A percentile compares a stretch with the other conserved stretches of the same genome.
Conservation (phyloP, 1,284 basidiomycete species). For the Cryptococcus floricola region DNA sequence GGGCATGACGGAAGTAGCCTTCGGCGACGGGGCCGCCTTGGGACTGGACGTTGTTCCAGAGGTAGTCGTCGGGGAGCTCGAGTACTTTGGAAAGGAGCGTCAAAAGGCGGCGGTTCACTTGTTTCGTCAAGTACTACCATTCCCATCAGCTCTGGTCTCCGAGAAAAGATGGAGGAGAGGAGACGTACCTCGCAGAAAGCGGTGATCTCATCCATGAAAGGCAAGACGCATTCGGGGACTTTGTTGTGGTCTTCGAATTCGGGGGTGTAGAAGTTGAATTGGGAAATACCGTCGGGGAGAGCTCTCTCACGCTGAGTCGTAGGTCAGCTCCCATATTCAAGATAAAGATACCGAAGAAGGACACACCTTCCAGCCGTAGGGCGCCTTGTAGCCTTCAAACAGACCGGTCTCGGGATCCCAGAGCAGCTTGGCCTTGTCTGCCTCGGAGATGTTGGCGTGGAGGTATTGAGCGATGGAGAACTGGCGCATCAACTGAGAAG, state of each 20-base stretch:
- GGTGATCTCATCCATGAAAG: conserved; percentile 43
- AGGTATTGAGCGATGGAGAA: conserved; percentile 28
- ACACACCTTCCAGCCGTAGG: conserved; percentile 15
- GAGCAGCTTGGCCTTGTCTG: conserved; percentile 27
- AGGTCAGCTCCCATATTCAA: conserved; percentile 13
- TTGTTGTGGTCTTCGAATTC: conserved; percentile 23
- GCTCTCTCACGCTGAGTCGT: conserved; percentile 27
- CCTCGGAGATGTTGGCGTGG: conserved; percentile 26
- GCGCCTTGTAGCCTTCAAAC: conserved; percentile 45
- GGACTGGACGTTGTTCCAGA: conserved; percentile 43
- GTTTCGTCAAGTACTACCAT: conserved; percentile 5
- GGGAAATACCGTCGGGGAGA: conserved; percentile 43
- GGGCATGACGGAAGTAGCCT: conserved; percentile 15
- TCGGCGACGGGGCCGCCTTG: conserved; percentile 10
- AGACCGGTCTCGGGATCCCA: conserved; percentile 25
- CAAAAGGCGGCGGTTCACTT: conserved; percentile 40
- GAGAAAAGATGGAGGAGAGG: conserved; percentile 5
- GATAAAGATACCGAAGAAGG: background rate
- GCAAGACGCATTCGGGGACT: conserved; percentile 25
- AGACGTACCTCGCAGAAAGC: conserved; percentile 27
- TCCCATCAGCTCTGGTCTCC: background rate
- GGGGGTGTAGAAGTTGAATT: conserved; percentile 49
- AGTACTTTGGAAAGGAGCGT: conserved; percentile 46
- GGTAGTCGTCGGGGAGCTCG: conserved; percentile 47
- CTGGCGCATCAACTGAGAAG: conserved; percentile 22